Base-by-base conservation (phyloP, 202 grass and related monocot species). In the Sporobolus alterniflorus region DNA sequence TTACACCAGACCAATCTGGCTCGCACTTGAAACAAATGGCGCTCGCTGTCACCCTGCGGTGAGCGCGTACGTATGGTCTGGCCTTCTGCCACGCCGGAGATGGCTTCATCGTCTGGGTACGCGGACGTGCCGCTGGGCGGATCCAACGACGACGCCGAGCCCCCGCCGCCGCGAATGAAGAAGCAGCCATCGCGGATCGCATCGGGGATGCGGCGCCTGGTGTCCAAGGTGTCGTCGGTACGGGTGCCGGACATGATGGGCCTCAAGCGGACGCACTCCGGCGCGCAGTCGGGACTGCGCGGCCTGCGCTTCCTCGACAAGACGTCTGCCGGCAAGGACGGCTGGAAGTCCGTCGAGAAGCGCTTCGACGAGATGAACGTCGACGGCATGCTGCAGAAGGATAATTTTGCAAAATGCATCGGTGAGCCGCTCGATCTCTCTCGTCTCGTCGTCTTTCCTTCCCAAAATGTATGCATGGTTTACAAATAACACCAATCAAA, bases 291-390 rank as follows among this genome's bases (percentile, higher is more conserved):
- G 14, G 96, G 83, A 2, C 83, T 96, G 7, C 81, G 71, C 9
- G 87, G 93, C 15, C 84, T 98, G 33, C 89, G 85, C 0, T 99
- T 99, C 85, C 88, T 99, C 56, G 92, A 98, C 82, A 98, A 95
- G 82, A 78, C 91, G 17, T 36, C 88, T 2, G 85, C 69, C 3
- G 92, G 92, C 9, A 91, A 94, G 81, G 95, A 94, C 39, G 90
- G 92, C 0, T 98, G 95, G 95, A 95, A 83, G 85, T 30, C 79
- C 32, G 88, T 98, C 30, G 95, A 98, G 56, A 95, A 91, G 83
- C 79, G 95, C 1, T 98, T 98, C 79, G 86, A 98, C 41, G 85
- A 98, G 34, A 72, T 93, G 77, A 88, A 73, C 56, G 50, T 36
- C 15, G 82, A 83, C 64, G 88, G 92, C 4, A 71, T 57, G 44